Evolutionary conservation across 306 rosid genomes (phyloP).

Genomic region (Fragaria vesca): DNA sequence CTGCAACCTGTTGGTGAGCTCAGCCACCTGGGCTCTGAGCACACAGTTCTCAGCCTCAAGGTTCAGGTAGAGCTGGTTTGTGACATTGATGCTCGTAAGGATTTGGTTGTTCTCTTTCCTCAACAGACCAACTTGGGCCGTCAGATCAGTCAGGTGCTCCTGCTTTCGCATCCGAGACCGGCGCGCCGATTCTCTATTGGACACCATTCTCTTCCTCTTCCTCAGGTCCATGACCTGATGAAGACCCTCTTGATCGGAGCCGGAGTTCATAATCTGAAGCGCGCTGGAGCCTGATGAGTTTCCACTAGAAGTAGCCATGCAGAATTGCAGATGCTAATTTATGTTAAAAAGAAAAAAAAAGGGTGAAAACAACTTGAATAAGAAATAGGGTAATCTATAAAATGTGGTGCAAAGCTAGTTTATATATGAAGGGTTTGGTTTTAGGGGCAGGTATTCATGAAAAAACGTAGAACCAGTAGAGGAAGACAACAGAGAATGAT

Average conservation of each 20-base stretch:
- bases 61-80: constrained; percentile 43
- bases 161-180: constrained; percentile 76
- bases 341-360: background rate
- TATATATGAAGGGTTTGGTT: background rate
- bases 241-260: constrained; percentile 46
- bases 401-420: background rate
- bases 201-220: constrained; percentile 84
- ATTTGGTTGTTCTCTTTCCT: constrained; percentile 56
- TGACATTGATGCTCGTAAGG: constrained; percentile 36
- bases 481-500: constrained; percentile 92
- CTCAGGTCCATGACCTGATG: constrained; percentile 51
- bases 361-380: background rate
- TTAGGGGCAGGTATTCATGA: constrained; percentile 41
- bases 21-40: constrained; percentile 70
- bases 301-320: constrained; percentile 42
- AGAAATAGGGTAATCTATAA: background rate
- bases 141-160: constrained; percentile 58
- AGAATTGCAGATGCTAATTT: background rate
- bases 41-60: constrained; percentile 73
- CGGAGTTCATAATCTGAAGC: constrained; percentile 38
- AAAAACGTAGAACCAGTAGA: constrained; percentile 86
- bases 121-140: constrained; percentile 38
- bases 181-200: constrained; percentile 82
- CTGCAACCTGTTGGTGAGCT: constrained; percentile 61
- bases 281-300: constrained; percentile 48